Evolutionary conservation across 768 basidiomycete genomes (phyloP).

Genomic region (Mycena albidolilacea): DNA sequence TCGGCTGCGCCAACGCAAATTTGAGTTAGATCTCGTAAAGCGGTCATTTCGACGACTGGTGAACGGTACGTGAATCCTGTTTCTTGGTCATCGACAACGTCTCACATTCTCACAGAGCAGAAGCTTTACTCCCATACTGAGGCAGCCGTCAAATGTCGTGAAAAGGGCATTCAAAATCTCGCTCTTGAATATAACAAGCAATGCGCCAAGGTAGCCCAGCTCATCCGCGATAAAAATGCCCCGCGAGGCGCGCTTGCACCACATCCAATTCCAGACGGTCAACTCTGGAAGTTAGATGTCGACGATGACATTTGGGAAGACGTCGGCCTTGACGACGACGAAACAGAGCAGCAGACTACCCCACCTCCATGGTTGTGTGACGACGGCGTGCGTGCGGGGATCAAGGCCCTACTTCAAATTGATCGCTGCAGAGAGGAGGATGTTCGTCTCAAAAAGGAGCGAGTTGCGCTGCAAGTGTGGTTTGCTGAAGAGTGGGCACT

Average conservation of each 20-base stretch:
- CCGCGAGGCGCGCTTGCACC: constrained; percentile 5
- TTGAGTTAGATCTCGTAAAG: constrained; percentile 4
- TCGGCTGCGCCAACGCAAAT: constrained; percentile 6
- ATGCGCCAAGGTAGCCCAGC: constrained; percentile 5
- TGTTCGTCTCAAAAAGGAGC: constrained; percentile 9
- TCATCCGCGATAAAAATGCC: constrained; percentile 6
- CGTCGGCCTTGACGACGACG: neutral
- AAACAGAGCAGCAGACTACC: neutral
- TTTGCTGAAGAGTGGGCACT: constrained; percentile 5
- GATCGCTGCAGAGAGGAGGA: constrained; percentile 36
- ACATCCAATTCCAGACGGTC: neutral
- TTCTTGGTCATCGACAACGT: neutral
- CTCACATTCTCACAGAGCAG: constrained; percentile 1
- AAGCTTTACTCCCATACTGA: constrained; percentile 2
- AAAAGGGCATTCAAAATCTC: constrained; percentile 5
- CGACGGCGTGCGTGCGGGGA: constrained; percentile 25
- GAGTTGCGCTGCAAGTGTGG: constrained; percentile 19
- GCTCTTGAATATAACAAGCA: neutral
- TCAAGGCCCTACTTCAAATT: constrained; percentile 17
- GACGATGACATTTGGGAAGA: neutral
- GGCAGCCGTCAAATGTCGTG: constrained; percentile 3
- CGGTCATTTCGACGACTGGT: constrained; percentile 1
- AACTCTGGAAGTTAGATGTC: constrained; percentile 1
- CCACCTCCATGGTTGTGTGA: constrained; percentile 31
- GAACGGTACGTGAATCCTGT: neutral